phyloP scores from a whole-genome alignment of 1,139 yeast species.

The Yamadazyma trypodendri region DNA sequence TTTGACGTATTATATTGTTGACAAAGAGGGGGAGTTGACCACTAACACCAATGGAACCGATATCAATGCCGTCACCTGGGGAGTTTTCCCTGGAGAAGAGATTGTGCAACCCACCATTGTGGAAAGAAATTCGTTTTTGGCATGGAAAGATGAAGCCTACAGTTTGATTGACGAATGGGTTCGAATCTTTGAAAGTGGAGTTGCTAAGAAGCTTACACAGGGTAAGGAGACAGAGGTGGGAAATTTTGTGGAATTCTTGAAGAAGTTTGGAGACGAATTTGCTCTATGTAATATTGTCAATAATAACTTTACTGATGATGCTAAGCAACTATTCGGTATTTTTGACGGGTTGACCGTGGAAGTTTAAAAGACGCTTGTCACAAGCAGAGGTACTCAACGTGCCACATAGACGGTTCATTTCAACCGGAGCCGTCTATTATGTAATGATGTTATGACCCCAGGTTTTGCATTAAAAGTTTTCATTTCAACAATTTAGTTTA shows the following conservation, averaged over 20 bases:
- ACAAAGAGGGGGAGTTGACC: conserved; percentile 54
- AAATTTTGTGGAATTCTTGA: conserved; percentile 41
- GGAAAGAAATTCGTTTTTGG: conserved; percentile 82
- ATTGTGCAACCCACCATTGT: conserved; percentile 90
- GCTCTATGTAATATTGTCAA: conserved; percentile 87
- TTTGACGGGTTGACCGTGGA: conserved; percentile 25
- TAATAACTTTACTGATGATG: conserved; percentile 66
- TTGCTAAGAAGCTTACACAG: conserved; percentile 29
- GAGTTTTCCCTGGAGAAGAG: conserved; percentile 90
- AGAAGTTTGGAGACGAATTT: conserved; percentile 31
- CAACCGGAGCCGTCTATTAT: conserved; percentile 11
- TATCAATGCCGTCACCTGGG: conserved; percentile 98
- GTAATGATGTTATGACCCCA: conserved; percentile 10
- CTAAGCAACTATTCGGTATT: conserved; percentile 47
- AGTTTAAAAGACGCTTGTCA: conserved; percentile 1
- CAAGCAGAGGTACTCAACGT: conserved; percentile 17
- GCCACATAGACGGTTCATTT: conserved; percentile 14
- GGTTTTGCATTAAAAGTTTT: conserved; percentile 15
- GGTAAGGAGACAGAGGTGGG: conserved; percentile 27
- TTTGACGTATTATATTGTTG: conserved; percentile 80
- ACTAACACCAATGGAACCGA: conserved; percentile 72
- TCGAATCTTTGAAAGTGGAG: conserved; percentile 43
- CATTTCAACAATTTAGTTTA: conserved; percentile 16
- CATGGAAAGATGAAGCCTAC: conserved; percentile 97
- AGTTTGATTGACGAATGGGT: conserved; percentile 83